These are phyloP conservation scores for Claviceps paspali DNA, from an alignment of 2,329 filamentous ascomycete genomes.

Conservation along the genomic window DNA sequence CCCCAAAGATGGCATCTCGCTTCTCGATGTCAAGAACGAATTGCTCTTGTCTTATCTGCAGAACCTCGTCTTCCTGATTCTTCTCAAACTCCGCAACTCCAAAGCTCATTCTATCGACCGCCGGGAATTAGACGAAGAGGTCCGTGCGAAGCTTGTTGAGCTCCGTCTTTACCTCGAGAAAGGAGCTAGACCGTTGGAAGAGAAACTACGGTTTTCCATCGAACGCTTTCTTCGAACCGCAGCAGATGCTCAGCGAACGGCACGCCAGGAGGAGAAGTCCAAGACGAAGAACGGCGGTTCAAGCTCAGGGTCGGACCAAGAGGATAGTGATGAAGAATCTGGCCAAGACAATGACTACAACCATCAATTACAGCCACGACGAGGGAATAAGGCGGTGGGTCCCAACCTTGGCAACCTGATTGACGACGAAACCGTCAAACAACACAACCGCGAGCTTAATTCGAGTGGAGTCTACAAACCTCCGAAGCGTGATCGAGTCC, in stretches of 20 bases:
- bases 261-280: constrained; percentile 13
- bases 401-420: constrained; percentile 18
- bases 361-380: constrained; percentile 1
- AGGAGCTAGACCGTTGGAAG: constrained; percentile 79
- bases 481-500: constrained; percentile 72
- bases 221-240: constrained; percentile 85
- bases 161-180: constrained; percentile 86
- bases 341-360: constrained; percentile 6
- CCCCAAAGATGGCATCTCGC: constrained; percentile 77
- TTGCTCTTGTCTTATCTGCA: constrained; percentile 93
- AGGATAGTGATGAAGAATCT: constrained; percentile 17
- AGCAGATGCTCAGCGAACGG: constrained; percentile 48
- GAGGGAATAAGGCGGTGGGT: constrained; percentile 15
- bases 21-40: constrained; percentile 93
- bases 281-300: constrained; percentile 10
- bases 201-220: constrained; percentile 84
- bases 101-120: constrained; percentile 13
- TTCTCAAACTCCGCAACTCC: constrained; percentile 59
- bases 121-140: constrained; percentile 42
- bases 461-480: constrained; percentile 69
- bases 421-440: constrained; percentile 17
- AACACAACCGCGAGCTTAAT: constrained; percentile 16
- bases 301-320: constrained; percentile 14
- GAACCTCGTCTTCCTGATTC: constrained; percentile 75
- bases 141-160: constrained; percentile 78